Evolutionary conservation across 2,329 filamentous ascomycete species (phyloP).

Genomic region (Endothia cerciana): DNA sequence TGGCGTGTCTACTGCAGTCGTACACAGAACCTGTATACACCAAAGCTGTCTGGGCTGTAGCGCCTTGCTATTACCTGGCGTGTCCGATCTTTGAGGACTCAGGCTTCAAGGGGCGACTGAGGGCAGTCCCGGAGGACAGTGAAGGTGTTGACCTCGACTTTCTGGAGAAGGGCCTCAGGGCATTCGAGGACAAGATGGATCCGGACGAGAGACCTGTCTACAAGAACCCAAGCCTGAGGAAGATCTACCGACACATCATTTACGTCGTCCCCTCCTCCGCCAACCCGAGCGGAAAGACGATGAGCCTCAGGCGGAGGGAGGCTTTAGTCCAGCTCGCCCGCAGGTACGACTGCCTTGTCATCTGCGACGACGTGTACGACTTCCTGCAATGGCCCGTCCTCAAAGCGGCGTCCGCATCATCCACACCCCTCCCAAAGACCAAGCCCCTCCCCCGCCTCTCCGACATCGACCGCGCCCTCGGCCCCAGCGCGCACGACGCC

Average conservation of each 20-base stretch:
- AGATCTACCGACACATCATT: slow-evolving; percentile 84
- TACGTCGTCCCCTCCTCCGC: slow-evolving; percentile 88
- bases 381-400: slow-evolving; percentile 75
- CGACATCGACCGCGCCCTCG: slow-evolving; percentile 74
- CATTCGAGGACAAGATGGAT: slow-evolving; percentile 33
- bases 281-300: slow-evolving; percentile 85
- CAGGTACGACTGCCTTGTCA: slow-evolving; percentile 77
- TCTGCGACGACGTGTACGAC: slow-evolving; percentile 94
- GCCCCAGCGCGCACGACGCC: slow-evolving; percentile 45
- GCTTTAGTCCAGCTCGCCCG: slow-evolving; percentile 77
- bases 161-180: slow-evolving; percentile 54
- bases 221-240: slow-evolving; percentile 64
- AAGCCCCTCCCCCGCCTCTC: slow-evolving; percentile 72
- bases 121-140: slow-evolving; percentile 74
- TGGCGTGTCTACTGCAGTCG: slow-evolving; percentile 76
- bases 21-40: slow-evolving; percentile 82
- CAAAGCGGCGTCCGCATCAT: slow-evolving; percentile 27
- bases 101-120: slow-evolving; percentile 69
- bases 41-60: slow-evolving; percentile 75
- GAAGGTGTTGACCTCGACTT: slow-evolving; percentile 74
- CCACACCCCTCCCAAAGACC: slow-evolving; percentile 42
- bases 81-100: slow-evolving; percentile 85
- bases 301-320: slow-evolving; percentile 70
- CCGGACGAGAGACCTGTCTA: slow-evolving; percentile 25
- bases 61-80: slow-evolving; percentile 83